phyloP scores from a whole-genome alignment of 176 grass and related monocot genomes.

The Luzula sylvatica region DNA sequence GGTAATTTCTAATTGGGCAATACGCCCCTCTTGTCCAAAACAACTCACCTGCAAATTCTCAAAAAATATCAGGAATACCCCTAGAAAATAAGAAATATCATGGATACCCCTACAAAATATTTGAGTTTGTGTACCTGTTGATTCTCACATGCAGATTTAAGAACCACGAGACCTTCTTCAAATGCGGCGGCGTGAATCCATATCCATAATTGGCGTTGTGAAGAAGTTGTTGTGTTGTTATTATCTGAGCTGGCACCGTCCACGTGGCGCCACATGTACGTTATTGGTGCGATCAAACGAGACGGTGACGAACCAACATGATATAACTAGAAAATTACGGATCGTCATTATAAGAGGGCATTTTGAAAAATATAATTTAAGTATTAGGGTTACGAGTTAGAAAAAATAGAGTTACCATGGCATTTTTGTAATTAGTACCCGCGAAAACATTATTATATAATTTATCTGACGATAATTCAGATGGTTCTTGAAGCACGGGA shows the following conservation, averaged over 20 bases:
- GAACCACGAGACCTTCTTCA: conserved; percentile 38
- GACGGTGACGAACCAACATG: conserved; percentile 22
- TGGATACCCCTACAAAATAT: no score
- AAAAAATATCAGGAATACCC: no score
- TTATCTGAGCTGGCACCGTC: not conserved
- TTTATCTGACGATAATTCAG: conserved; percentile 13
- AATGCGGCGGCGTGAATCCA: conserved; percentile 79
- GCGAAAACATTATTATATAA: conserved; percentile 27
- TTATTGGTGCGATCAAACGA: conserved; percentile 53
- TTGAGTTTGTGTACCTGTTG: conserved; percentile 24
- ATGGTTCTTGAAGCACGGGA: conserved; percentile 19
- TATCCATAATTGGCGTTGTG: conserved; percentile 56
- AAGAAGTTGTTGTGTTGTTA: conserved; percentile 9
- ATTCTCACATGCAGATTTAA: conserved; percentile 48
- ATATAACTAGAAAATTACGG: conserved; percentile 45
- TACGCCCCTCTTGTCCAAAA: conserved; percentile 45
- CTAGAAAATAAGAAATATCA: no score
- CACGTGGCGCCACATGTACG: conserved; percentile 59
- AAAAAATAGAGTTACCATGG: conserved; percentile 43
- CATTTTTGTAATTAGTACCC: conserved; percentile 62
- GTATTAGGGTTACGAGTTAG: not conserved
- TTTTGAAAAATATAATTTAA: not conserved
- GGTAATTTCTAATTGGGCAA: conserved; percentile 72
- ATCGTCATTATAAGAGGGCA: not conserved
- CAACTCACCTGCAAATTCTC: conserved; percentile 24